A percentile compares a stretch with the other conserved stretches of the same genome.
These are phyloP conservation scores for Tephrocybe sp. DNA, from an alignment of 768 basidiomycete genomes.

Conservation along the genomic window DNA sequence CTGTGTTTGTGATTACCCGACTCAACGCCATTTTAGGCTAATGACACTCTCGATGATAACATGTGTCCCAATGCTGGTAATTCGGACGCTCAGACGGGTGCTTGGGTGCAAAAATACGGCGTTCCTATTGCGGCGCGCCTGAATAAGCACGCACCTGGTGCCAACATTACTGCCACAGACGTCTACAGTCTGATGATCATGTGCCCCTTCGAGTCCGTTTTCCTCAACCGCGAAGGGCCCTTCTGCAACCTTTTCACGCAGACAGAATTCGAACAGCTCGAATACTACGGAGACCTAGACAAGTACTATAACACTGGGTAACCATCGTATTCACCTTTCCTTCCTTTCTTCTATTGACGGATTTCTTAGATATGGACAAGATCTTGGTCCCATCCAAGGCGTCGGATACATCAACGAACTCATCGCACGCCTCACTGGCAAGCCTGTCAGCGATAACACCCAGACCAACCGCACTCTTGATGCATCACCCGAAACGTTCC, in stretches of 20 bases:
- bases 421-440: slow-evolving; percentile 72
- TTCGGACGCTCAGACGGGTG: slow-evolving; percentile 39
- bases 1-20: no score
- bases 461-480: slow-evolving; percentile 79
- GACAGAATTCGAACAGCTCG: slow-evolving; percentile 65
- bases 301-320: slow-evolving; percentile 82
- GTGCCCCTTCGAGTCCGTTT: slow-evolving; percentile 80
- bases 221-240: slow-evolving; percentile 47
- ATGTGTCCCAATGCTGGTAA: slow-evolving; percentile 62
- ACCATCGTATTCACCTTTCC: slow-evolving; percentile 15
- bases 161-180: slow-evolving; percentile 55
- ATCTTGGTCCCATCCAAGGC: slow-evolving; percentile 74
- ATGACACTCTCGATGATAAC: slow-evolving; percentile 67
- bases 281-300: slow-evolving; percentile 70
- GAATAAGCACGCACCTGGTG: slow-evolving; percentile 61
- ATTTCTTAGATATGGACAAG: slow-evolving; percentile 57
- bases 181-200: slow-evolving; percentile 63
- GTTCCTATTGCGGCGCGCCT: slow-evolving; percentile 57
- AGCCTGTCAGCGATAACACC: slow-evolving; percentile 64
- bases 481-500: slow-evolving; percentile 63
- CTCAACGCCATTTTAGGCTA: slow-evolving; percentile 26
- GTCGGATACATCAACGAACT: slow-evolving; percentile 90
- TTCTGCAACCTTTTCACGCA: slow-evolving; percentile 74
- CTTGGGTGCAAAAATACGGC: slow-evolving; percentile 61
- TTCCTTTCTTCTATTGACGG: neutral